Conservation (phyloP, 345 rosid species). For the Brassica incana region DNA sequence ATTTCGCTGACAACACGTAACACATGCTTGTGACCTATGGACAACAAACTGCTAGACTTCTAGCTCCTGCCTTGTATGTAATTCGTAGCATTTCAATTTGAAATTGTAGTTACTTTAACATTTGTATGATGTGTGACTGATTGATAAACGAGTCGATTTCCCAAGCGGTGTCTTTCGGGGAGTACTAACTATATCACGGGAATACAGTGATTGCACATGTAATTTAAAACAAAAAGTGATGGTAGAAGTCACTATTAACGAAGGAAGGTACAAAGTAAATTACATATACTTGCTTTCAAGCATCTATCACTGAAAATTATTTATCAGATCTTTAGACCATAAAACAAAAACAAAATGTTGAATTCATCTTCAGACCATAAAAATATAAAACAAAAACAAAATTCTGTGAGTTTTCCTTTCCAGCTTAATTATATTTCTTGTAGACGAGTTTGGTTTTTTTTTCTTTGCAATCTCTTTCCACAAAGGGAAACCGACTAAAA, state of each 20-base stretch:
- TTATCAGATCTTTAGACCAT: neutral
- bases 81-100: slow-evolving; percentile 6
- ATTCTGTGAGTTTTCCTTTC: neutral
- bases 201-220: neutral
- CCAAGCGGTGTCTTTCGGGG: neutral
- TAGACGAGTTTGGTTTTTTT: neutral
- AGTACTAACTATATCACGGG: neutral
- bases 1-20: neutral
- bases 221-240: neutral
- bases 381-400: neutral
- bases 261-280: neutral
- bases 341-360: neutral
- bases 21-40: slow-evolving; percentile 30
- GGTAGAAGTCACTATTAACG: neutral
- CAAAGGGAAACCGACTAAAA: neutral
- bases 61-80: neutral
- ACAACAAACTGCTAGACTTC: neutral
- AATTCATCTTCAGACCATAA: neutral
- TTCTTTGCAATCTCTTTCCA: neutral
- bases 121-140: slow-evolving; percentile 4
- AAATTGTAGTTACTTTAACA: neutral
- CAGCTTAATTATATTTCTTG: neutral
- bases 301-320: neutral
- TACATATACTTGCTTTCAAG: neutral
- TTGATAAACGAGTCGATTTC: neutral